Percentiles rank a stretch among this genome's conserved stretches.
Conservation (phyloP, 305 asterid genomes). For the Solanum chacoense region DNA sequence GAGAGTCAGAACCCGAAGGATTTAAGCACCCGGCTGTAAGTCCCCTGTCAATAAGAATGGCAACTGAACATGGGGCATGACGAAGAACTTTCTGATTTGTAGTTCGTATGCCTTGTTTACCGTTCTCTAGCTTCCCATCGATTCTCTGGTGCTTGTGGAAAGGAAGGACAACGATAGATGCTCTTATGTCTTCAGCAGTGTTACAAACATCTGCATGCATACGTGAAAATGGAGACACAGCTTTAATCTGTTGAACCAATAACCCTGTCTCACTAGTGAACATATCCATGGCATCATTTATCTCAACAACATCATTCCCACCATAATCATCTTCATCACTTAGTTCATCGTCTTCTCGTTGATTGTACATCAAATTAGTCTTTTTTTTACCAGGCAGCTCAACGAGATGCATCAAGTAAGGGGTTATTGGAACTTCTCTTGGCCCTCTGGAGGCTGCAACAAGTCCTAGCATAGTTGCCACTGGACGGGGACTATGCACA, state of each 20-base stretch:
- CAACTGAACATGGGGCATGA: conserved; percentile 70
- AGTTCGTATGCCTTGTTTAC: conserved; percentile 78
- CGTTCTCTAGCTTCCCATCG: conserved; percentile 79
- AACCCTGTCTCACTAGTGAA: conserved; percentile 65
- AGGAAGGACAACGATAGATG: conserved; percentile 68
- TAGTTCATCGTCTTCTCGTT: conserved; percentile 73
- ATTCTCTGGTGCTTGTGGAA: conserved; percentile 97
- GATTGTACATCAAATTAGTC: conserved; percentile 58
- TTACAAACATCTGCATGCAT: conserved; percentile 69
- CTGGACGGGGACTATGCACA: conserved; percentile 85
- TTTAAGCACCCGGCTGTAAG: conserved; percentile 46
- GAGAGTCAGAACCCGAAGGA: conserved; percentile 34
- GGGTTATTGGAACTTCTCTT: conserved; percentile 47
- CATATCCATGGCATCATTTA: conserved; percentile 84
- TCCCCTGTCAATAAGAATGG: conserved; percentile 85
- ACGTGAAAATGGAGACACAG: conserved; percentile 51
- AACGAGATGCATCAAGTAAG: conserved; percentile 80
- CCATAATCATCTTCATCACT: conserved; percentile 93
- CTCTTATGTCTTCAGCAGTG: conserved; percentile 57
- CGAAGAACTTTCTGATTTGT: conserved; percentile 86
- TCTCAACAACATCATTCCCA: conserved; percentile 90
- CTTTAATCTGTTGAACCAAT: conserved; percentile 55
- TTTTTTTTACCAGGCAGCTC: conserved; percentile 81
- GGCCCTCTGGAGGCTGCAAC: conserved; percentile 63
- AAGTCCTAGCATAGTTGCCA: conserved; percentile 73